These are phyloP conservation scores for Suaeda aralocaspica DNA, from an alignment of 148 eudicot species.

Conservation along the genomic window DNA sequence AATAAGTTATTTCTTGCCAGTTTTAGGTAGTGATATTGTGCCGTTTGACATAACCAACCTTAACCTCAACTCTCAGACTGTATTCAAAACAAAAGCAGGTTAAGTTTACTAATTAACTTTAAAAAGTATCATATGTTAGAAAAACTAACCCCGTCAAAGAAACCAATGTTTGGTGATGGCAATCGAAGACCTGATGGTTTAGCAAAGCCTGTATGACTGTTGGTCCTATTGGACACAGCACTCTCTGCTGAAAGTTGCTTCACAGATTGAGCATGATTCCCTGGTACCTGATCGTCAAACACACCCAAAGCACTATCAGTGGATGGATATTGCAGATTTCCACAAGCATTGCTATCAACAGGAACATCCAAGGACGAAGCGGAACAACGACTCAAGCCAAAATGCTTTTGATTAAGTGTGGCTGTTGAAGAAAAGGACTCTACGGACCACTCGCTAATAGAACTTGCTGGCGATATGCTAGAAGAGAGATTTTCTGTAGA, in stretches of 20 bases:
- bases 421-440: conserved; percentile 70
- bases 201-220: conserved; percentile 30
- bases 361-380: conserved; percentile 11
- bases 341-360: conserved; percentile 28
- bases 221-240: conserved; percentile 17
- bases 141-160: conserved; percentile 94
- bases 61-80: too few species aligned
- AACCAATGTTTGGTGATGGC: conserved; percentile 94
- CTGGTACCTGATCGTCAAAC: conserved; percentile 26
- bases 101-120: neutral
- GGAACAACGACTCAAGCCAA: conserved; percentile 28
- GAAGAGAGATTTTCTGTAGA: conserved; percentile 45
- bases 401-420: conserved; percentile 41
- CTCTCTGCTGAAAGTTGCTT: conserved; percentile 35
- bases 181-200: conserved; percentile 89
- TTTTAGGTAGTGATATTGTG: too few species aligned
- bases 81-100: too few species aligned
- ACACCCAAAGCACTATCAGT: conserved; percentile 27
- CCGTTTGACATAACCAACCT: too few species aligned
- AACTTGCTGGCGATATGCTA: conserved; percentile 79
- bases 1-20: neutral
- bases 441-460: conserved; percentile 84
- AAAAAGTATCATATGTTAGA: conserved; percentile 7
- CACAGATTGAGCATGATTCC: conserved; percentile 21
- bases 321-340: conserved; percentile 24